Evolutionary conservation across 768 basidiomycete genomes (phyloP).

Genomic region (Pholiota microspora): DNA sequence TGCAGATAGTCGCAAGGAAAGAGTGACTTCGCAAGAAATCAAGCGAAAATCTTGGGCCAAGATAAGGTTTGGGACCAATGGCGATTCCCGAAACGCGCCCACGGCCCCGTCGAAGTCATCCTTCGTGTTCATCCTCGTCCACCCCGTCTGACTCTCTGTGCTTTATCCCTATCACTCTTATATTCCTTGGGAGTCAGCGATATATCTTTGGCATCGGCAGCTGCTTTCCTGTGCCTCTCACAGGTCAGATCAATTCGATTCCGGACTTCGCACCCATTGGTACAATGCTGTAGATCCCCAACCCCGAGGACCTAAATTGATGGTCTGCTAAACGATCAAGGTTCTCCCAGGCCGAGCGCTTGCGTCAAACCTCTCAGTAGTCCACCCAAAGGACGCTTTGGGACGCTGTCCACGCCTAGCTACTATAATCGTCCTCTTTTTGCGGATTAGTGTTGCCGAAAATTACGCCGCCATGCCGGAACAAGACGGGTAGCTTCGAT

Average conservation of each 20-base stretch:
- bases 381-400: too few relatives aligned
- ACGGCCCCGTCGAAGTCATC: slow-evolving; percentile 17
- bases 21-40: slow-evolving; percentile 25
- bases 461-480: background rate
- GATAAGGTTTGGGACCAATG: slow-evolving; percentile 41
- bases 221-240: too few relatives aligned
- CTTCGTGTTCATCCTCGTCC: background rate
- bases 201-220: too few relatives aligned
- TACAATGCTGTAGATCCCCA: background rate
- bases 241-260: too few relatives aligned
- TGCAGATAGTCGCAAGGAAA: slow-evolving; percentile 20
- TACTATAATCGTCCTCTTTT: too few relatives aligned
- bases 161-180: too few relatives aligned
- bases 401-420: too few relatives aligned
- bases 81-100: slow-evolving; percentile 33
- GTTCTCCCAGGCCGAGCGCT: background rate
- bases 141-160: background rate
- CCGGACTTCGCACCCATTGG: background rate
- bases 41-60: slow-evolving; percentile 33
- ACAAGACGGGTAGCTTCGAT: background rate
- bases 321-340: background rate
- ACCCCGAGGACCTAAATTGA: background rate
- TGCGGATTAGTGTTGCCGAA: background rate
- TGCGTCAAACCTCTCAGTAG: too few relatives aligned
- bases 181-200: too few relatives aligned